Conservation (phyloP, 73 alveolate genomes). For the Paramecium primaurelia region DNA sequence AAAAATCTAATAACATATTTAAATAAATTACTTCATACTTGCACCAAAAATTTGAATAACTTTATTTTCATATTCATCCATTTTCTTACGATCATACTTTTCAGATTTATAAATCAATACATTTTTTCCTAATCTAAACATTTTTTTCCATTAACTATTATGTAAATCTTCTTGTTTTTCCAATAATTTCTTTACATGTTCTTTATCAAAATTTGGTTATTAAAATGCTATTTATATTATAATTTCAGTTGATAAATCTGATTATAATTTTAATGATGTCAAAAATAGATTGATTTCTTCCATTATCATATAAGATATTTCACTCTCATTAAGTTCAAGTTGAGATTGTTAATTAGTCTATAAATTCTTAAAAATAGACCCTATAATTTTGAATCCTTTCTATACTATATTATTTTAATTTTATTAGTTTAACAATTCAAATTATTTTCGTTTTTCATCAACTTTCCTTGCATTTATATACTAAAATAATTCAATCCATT, state of each 20-base stretch:
- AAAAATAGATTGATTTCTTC: slow-evolving; percentile 43
- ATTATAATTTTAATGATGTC: slow-evolving; percentile 9
- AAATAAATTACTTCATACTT: neutral
- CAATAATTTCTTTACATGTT: slow-evolving; percentile 31
- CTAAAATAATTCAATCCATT: slow-evolving; percentile 37
- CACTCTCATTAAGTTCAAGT: slow-evolving; percentile 42
- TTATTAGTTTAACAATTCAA: neutral
- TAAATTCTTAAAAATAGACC: slow-evolving; percentile 12
- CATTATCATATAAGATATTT: slow-evolving; percentile 33
- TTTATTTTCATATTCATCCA: neutral
- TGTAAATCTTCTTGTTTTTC: slow-evolving; percentile 51
- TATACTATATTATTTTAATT: neutral
- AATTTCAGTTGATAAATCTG: slow-evolving; percentile 48
- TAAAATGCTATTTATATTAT: slow-evolving; percentile 43
- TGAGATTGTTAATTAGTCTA: neutral
- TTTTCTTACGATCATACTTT: neutral
- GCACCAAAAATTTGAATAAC: neutral
- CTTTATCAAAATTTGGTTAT: slow-evolving; percentile 10
- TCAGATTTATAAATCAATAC: slow-evolving; percentile 6
- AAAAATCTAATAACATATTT: neutral
- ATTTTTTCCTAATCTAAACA: neutral
- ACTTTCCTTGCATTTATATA: slow-evolving; percentile 33
- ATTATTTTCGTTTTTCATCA: slow-evolving; percentile 42
- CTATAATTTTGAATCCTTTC: slow-evolving; percentile 53
- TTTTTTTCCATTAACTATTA: slow-evolving; percentile 35